A percentile compares a stretch with the other conserved stretches of the same genome.
These are phyloP conservation scores for Vicia sativa DNA, from an alignment of 306 rosid species.

Conservation along the genomic window DNA sequence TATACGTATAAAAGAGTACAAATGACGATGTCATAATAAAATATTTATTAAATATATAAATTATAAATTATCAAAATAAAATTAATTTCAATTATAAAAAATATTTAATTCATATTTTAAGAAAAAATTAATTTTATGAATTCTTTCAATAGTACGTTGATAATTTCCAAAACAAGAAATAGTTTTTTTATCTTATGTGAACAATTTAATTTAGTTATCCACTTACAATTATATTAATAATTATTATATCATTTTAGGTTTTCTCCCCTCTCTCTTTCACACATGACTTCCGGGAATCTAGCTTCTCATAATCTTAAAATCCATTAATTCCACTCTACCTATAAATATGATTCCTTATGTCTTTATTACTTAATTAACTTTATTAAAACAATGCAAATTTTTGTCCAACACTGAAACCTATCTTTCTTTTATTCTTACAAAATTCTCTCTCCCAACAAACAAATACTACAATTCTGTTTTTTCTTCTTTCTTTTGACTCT, in stretches of 20 bases:
- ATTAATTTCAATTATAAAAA: too few relatives aligned
- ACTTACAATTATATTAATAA: constrained; percentile 26
- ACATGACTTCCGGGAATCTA: constrained; percentile 49
- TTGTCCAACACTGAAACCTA: constrained; percentile 37
- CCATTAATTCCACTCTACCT: not conserved
- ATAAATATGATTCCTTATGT: not conserved
- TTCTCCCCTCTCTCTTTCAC: constrained; percentile 30
- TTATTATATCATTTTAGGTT: constrained; percentile 27
- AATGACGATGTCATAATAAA: too few relatives aligned
- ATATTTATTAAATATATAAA: too few relatives aligned
- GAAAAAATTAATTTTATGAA: too few relatives aligned
- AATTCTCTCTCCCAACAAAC: constrained; percentile 37
- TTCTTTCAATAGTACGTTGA: too few relatives aligned
- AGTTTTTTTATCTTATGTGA: not conserved
- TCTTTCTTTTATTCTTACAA: constrained; percentile 30
- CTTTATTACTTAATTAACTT: not conserved
- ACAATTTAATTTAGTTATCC: not conserved
- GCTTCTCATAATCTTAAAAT: constrained; percentile 45
- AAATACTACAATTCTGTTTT: constrained; percentile 32
- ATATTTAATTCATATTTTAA: too few relatives aligned
- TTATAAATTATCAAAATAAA: too few relatives aligned
- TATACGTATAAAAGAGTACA: too few relatives aligned
- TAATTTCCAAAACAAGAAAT: too few relatives aligned
- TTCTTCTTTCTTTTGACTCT: constrained; percentile 45
- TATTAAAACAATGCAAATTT: not conserved